phyloP scores from a whole-genome alignment of 2,329 filamentous ascomycete genomes.

The Colletotrichum sp. region DNA sequence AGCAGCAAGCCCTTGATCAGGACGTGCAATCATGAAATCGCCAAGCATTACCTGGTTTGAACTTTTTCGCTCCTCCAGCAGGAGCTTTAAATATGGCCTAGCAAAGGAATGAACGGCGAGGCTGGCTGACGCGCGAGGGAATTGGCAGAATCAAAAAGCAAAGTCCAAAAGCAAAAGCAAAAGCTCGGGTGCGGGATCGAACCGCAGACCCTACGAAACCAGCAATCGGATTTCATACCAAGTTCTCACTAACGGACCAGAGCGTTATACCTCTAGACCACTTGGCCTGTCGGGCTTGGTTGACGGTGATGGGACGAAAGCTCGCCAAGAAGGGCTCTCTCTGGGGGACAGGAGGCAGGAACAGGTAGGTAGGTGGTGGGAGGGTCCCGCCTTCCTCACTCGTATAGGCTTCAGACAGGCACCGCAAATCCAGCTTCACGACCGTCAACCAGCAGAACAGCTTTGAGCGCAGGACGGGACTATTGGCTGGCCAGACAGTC shows the following conservation, averaged over 20 bases:
- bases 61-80: neutral
- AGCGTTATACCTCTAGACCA: neutral
- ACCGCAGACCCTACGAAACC: neutral
- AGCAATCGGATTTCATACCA: neutral
- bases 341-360: neutral
- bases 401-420: neutral
- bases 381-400: neutral
- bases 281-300: neutral
- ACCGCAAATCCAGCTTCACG: neutral
- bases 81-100: neutral
- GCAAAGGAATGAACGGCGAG: neutral
- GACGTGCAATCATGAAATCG: too few species aligned
- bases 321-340: neutral
- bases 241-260: neutral
- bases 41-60: fast-evolving
- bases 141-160: neutral
- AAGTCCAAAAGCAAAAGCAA: neutral
- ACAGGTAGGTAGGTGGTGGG: neutral
- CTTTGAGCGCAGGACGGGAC: fast-evolving
- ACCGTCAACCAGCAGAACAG: neutral
- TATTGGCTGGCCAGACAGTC: neutral
- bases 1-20: too few species aligned
- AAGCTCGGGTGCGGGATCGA: neutral
- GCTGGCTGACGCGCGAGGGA: neutral
- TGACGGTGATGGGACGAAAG: neutral